These are phyloP conservation scores for Phytophthora capsici DNA, from an alignment of 352 stramenopile genomes.

Conservation along the genomic window DNA sequence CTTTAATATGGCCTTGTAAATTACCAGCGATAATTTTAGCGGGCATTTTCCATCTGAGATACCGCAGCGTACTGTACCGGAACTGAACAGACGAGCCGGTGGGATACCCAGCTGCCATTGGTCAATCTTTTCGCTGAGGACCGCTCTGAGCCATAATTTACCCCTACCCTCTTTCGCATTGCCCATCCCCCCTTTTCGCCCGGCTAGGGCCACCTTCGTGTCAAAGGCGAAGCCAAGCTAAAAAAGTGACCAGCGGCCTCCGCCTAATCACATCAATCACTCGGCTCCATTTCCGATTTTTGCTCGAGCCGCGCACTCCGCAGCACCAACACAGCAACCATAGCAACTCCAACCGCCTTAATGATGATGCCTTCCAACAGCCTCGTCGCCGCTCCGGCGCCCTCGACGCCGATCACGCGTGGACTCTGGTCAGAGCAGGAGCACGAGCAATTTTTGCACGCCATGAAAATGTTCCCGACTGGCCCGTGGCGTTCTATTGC, in stretches of 20 bases:
- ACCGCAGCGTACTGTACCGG: conserved; percentile 27
- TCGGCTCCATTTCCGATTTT: conserved; percentile 44
- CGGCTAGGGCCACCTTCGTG: conserved; percentile 24
- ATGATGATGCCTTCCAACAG: conserved; percentile 41
- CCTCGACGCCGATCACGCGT: conserved; percentile 50
- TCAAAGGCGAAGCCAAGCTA: conserved; percentile 32
- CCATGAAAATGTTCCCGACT: conserved; percentile 81
- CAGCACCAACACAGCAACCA: conserved; percentile 23
- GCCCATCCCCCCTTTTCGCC: conserved; percentile 34
- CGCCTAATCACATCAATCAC: conserved; percentile 41
- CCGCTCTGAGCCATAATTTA: conserved; percentile 40
- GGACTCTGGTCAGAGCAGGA: conserved; percentile 80
- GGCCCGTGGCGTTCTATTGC: conserved; percentile 81
- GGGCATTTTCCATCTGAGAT: conserved; percentile 31
- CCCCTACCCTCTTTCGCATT: conserved; percentile 21
- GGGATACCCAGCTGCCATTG: conserved; percentile 42
- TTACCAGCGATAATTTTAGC: conserved; percentile 43
- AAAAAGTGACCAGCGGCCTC: conserved; percentile 34
- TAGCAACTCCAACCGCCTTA: conserved; percentile 20
- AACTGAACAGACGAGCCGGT: conserved; percentile 35
- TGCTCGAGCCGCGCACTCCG: conserved; percentile 31
- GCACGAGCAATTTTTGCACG: conserved; percentile 84
- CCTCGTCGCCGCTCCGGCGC: conserved; percentile 25
- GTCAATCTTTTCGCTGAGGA: conserved; percentile 28
- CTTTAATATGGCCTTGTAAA: conserved; percentile 18